Percentiles rank a stretch among this genome's conserved stretches.
Conservation (phyloP, 345 rosid species). For the Cardamine chenopodiifolia region DNA sequence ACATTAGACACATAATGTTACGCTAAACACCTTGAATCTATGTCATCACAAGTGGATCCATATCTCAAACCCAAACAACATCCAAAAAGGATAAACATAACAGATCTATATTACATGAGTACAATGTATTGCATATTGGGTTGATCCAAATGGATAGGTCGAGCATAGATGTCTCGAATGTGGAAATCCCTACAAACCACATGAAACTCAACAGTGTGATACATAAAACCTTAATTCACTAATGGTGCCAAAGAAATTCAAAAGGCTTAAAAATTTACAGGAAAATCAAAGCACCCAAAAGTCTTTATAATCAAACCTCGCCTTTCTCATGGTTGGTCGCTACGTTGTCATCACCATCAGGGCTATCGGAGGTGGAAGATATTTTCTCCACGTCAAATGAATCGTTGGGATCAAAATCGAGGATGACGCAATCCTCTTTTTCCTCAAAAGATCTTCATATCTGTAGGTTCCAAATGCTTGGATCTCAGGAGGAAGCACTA, state of each 20-base stretch:
- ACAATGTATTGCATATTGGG: constrained; percentile 52
- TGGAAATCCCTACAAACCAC: constrained; percentile 80
- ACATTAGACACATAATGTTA: background rate
- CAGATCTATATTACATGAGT: constrained; percentile 45
- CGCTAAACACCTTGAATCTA: no score
- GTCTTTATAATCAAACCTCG: constrained; percentile 18
- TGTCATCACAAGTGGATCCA: background rate
- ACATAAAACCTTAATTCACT: constrained; percentile 1
- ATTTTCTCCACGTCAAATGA: constrained; percentile 19
- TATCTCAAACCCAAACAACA: background rate
- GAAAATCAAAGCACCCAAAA: background rate
- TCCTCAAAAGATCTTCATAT: constrained; percentile 46
- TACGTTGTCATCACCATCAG: constrained; percentile 1
- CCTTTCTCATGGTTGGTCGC: constrained; percentile 34
- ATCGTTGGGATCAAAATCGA: constrained; percentile 61
- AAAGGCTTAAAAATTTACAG: background rate
- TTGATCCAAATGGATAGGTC: constrained; percentile 56
- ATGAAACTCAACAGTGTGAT: constrained; percentile 25
- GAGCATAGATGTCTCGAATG: constrained; percentile 72
- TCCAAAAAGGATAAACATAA: no score
- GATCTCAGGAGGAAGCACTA: no score
- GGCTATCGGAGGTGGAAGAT: constrained; percentile 4
- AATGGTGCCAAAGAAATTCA: background rate
- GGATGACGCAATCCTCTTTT: constrained; percentile 57
- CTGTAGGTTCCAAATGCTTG: no score